Conservation (phyloP, 2,329 filamentous ascomycete genomes). For the Myriosclerotinia curreyana region DNA sequence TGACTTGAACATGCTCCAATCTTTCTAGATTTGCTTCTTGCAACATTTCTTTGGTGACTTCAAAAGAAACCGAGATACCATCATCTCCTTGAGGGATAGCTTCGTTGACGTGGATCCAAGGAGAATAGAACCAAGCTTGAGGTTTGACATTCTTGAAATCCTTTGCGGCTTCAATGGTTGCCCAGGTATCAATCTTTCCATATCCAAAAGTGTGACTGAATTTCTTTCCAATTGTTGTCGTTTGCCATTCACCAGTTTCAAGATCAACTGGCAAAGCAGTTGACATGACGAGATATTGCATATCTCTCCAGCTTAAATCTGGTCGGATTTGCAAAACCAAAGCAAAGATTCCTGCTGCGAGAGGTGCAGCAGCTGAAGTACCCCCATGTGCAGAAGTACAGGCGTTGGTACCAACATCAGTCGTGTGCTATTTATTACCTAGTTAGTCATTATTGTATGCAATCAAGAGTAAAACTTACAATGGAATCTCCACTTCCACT, state of each 20-base stretch:
- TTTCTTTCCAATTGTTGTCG: constrained; percentile 74
- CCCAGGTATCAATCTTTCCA: constrained; percentile 87
- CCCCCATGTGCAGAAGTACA: constrained; percentile 86
- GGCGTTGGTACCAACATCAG: constrained; percentile 79
- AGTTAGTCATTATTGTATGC: constrained; percentile 28
- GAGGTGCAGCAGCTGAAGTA: constrained; percentile 89
- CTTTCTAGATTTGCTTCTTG: constrained; percentile 78
- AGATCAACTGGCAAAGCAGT: constrained; percentile 79
- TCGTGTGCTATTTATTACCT: constrained; percentile 66
- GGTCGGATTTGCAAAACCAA: constrained; percentile 81
- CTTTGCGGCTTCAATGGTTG: constrained; percentile 80
- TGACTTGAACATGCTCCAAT: constrained; percentile 92
- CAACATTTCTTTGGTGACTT: constrained; percentile 78
- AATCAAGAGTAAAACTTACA: constrained; percentile 43
- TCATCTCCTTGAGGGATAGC: constrained; percentile 79
- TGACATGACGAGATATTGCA: constrained; percentile 86
- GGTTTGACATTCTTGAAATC: constrained; percentile 87
- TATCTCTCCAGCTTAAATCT: constrained; percentile 86
- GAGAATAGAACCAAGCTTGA: constrained; percentile 90
- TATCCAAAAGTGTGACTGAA: constrained; percentile 96
- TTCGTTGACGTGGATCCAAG: constrained; percentile 88
- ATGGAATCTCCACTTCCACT: constrained; percentile 87
- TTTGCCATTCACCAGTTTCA: constrained; percentile 74
- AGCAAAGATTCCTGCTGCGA: constrained; percentile 89
- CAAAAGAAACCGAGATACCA: constrained; percentile 75